Base-by-base conservation (phyloP, 2,329 filamentous ascomycete species). In the Pestalotiopsis sp. region DNA sequence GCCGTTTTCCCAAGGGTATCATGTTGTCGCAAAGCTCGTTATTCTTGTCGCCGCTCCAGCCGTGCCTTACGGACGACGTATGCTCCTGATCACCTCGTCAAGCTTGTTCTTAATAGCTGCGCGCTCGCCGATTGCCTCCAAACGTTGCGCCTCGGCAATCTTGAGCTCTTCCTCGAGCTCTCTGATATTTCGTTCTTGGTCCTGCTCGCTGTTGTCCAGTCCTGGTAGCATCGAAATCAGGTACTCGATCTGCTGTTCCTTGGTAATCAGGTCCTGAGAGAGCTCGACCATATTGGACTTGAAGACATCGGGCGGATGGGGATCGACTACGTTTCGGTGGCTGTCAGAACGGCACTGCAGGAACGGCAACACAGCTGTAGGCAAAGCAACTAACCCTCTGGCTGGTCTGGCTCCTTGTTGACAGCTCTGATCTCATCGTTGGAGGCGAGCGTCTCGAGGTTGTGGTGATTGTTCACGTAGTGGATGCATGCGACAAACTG, bases 171-270 rank as follows among this genome's bases (percentile, higher is more conserved):
- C 87, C 74, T 92, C 90, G 25, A 92, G 79, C 69, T 90, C 88
- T 73, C 83, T 86, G 69, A 92, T 90, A 68, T 88, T 87, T 72
- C 87, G 85, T 76, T 92, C 87, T 79, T 97, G 93, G 75, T 94
- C 91, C 71, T 87, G 85, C 78, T 95, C 92, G 75, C 91, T 95
- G 71, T 91, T 93, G 59, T 93, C 91, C 25, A 96, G 83, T 0
- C 93, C 93, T 0, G 93, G 93, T 2, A 97, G 84, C 25, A 87
- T 88, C 17, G 90, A 91, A 68, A 95, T 92, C 62, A 96, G 82
- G 59, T 88, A 85, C 78, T 96, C 93, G 70, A 96, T 94, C 81
- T 95, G 92, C 81, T 95, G 92, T 75, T 94, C 91, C 76, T 95
- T 94, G 68, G 92, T 79, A 68, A 95, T 90, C 31, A 96, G 84